Evolutionary conservation across 1,284 basidiomycete genomes (phyloP), one percentile per base, ranked within the genome.

Genomic region (Trichosporon inkin): DNA sequence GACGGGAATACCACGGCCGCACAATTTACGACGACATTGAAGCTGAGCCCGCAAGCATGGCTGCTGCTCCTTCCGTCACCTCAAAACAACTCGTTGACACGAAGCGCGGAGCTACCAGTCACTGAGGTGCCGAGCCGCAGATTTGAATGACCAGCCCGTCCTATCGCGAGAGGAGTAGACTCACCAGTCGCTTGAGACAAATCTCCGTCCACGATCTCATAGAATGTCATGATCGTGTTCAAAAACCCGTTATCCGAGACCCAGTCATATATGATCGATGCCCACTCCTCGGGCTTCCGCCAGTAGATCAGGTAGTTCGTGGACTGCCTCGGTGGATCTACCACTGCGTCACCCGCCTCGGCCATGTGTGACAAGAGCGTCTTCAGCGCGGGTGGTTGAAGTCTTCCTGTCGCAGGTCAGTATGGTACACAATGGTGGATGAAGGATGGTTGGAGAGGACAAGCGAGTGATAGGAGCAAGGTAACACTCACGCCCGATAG

Each of bases 251-350:
- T 82, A 16, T 78, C 77, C n/a, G 75, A 75, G 34, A 81, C 81
- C 82, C 82, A 84, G 36, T 78, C 74, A 62, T 82, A 80, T 44
- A 84, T 81, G 16, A 77, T 55, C 17, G 76, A 68, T 1, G 78
- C 81, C 82, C 82, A 83, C 66, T 83, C 81, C 16, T 80, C 80
- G 0, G 82, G 81, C 60, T 78, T 80, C 28, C 75, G 74, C 82
- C 82, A 84, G 64, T 80, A 81, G 11, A 84, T 63, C 37, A 79
- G 70, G 41, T 76, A 80, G 2, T 67, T 69, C 4, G 67, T 63
- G 8, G 70, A 66, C 60, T 75, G 74, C 57, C 74, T 76, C 5
- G 76, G 75, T 8, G 77, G 74, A 36, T 79, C 75, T 10, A 75
- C 66, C 1, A 68, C 68, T 13, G 75, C 78, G 38, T 66, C 65